Evolutionary conservation across 2,329 filamentous ascomycete species (phyloP).

Genomic region (Aspergillus quadrilineatus): DNA sequence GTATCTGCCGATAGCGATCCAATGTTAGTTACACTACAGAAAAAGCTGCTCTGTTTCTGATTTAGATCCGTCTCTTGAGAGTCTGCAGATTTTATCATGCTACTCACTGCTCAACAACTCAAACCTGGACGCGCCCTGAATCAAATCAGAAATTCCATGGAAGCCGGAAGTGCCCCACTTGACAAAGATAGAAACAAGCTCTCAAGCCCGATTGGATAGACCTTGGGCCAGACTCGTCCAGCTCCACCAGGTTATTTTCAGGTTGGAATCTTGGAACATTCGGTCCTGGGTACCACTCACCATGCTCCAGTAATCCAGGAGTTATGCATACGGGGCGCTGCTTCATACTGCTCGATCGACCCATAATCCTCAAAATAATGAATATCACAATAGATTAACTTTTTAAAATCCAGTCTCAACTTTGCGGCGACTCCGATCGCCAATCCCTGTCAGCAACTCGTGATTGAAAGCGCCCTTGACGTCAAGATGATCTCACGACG

Average conservation of each 20-base stretch:
- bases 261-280: background rate
- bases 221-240: background rate
- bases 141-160: background rate
- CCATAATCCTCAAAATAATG: background rate
- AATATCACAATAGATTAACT: too few species aligned
- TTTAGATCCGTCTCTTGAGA: background rate
- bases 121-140: background rate
- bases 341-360: too few species aligned
- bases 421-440: background rate
- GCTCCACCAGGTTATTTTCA: background rate
- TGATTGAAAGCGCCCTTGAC: background rate
- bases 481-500: conserved; percentile 6
- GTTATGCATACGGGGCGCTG: background rate
- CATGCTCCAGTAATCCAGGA: background rate
- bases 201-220: background rate
- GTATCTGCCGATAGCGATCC: background rate
- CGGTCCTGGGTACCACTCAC: background rate
- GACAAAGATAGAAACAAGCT: background rate
- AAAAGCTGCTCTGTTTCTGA: background rate
- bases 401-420: background rate
- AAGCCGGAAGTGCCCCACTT: background rate
- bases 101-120: background rate
- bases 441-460: background rate
- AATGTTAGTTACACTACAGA: background rate
- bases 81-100: background rate